A percentile compares a stretch with the other conserved stretches of the same genome.
phyloP scores from a whole-genome alignment of 73 alveolate species.

The Paramecium sexaurelia region DNA sequence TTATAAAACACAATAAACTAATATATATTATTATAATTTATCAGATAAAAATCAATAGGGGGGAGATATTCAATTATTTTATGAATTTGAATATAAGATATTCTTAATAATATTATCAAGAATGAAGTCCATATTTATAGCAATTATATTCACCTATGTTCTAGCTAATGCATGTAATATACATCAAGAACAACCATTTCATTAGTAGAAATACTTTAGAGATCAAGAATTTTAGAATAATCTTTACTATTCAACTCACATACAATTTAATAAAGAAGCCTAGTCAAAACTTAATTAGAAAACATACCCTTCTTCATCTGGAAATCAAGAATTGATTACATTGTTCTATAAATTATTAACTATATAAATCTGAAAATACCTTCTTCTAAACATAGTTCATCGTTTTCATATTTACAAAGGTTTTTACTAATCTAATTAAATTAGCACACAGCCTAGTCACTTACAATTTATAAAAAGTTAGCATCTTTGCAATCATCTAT shows the following conservation, averaged over 20 bases:
- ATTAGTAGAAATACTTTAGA: neutral
- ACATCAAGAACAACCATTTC: neutral
- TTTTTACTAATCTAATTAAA: neutral
- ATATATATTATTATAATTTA: neutral
- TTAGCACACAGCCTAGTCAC: too few species aligned
- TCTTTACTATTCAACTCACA: neutral
- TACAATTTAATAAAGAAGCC: neutral
- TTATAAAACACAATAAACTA: neutral
- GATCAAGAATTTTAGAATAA: neutral
- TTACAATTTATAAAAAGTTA: too few species aligned
- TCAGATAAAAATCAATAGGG: neutral
- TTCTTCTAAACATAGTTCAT: too few species aligned
- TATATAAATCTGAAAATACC: neutral
- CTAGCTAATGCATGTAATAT: neutral
- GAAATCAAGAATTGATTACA: neutral
- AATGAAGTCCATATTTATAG: neutral
- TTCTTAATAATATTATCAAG: neutral
- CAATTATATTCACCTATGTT: neutral
- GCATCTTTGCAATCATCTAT: too few species aligned
- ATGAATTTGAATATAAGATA: neutral
- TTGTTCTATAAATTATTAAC: neutral
- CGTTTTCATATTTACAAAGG: neutral
- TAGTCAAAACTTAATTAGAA: neutral
- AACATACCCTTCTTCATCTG: neutral
- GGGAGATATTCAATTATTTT: neutral